phyloP scores from a whole-genome alignment of 2,329 filamentous ascomycete genomes.

The Scolecobasidium constrictum region DNA sequence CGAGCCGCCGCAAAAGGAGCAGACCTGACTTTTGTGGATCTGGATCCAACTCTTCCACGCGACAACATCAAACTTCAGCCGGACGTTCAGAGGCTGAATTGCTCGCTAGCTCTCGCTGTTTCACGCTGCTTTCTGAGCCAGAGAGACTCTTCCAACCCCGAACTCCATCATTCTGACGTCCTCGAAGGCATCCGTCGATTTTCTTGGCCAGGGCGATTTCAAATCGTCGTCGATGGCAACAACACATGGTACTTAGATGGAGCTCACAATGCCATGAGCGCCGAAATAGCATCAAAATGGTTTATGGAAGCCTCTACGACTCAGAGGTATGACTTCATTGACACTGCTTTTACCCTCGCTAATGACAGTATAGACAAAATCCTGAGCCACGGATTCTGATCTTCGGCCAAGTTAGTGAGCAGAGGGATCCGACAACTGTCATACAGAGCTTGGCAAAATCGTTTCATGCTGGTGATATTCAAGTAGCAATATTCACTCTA shows the following conservation, averaged over 20 bases:
- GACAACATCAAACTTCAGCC: constrained; percentile 10
- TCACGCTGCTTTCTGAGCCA: constrained; percentile 45
- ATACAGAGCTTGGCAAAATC: not conserved
- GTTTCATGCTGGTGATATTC: not conserved
- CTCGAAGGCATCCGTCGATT: constrained; percentile 10
- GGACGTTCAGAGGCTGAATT: constrained; percentile 44
- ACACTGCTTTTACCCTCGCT: not conserved
- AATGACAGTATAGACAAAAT: not conserved
- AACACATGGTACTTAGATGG: constrained; percentile 76
- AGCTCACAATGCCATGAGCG: constrained; percentile 76
- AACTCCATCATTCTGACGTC: constrained; percentile 7
- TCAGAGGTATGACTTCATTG: not conserved
- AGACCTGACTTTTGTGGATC: constrained; percentile 29
- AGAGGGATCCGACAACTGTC: not conserved
- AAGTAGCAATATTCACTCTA: not conserved
- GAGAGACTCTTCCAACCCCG: constrained; percentile 1
- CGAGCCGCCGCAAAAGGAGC: constrained; percentile 41
- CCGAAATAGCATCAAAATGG: constrained; percentile 67
- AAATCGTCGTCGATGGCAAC: constrained; percentile 39
- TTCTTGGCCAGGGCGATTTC: constrained; percentile 56
- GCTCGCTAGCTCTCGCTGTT: constrained; percentile 48
- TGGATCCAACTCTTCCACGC: constrained; percentile 11
- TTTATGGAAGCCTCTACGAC: constrained; percentile 37
- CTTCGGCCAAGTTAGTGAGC: not conserved
- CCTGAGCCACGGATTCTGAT: not conserved